These are phyloP conservation scores for Solanum megistacrolobum DNA, from an alignment of 257 asterid genomes.

Conservation along the genomic window DNA sequence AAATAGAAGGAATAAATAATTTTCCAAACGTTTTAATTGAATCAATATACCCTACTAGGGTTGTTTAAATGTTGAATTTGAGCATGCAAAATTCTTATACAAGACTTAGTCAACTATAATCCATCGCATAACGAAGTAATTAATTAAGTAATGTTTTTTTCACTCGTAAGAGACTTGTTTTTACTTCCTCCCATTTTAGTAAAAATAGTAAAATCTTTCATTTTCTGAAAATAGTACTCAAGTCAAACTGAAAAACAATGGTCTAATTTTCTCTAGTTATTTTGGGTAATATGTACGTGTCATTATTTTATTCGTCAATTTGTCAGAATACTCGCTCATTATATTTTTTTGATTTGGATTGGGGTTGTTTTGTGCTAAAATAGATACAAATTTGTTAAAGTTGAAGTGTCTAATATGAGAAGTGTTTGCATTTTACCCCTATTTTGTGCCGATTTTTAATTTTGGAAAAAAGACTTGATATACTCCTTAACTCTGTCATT, in stretches of 20 bases:
- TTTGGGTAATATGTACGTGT: not conserved
- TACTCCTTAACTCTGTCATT: rapidly evolving
- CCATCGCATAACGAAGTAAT: not conserved
- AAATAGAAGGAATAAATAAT: not conserved
- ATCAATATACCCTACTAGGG: not conserved
- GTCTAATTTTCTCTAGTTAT: too few relatives aligned
- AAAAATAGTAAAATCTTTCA: not conserved
- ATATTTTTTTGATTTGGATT: not conserved
- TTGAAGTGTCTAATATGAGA: not conserved
- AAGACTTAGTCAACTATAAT: not conserved
- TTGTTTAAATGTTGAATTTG: not conserved
- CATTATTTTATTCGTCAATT: too few relatives aligned
- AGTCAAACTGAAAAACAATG: not conserved
- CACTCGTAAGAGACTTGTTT: not conserved
- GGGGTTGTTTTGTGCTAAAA: not conserved
- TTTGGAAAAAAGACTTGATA: too few relatives aligned
- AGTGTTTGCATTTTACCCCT: not conserved
- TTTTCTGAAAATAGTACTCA: not conserved
- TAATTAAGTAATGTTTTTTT: not conserved
- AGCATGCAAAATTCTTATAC: not conserved
- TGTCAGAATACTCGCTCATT: not conserved
- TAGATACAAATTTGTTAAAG: not conserved
- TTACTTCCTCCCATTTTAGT: not conserved
- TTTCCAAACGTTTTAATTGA: not conserved
- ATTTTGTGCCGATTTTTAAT: not conserved